Percentiles rank a stretch among this genome's conserved stretches.
These are phyloP conservation scores for Chrysosporium keratinophilum DNA, from an alignment of 2,329 filamentous ascomycete genomes.

Conservation along the genomic window DNA sequence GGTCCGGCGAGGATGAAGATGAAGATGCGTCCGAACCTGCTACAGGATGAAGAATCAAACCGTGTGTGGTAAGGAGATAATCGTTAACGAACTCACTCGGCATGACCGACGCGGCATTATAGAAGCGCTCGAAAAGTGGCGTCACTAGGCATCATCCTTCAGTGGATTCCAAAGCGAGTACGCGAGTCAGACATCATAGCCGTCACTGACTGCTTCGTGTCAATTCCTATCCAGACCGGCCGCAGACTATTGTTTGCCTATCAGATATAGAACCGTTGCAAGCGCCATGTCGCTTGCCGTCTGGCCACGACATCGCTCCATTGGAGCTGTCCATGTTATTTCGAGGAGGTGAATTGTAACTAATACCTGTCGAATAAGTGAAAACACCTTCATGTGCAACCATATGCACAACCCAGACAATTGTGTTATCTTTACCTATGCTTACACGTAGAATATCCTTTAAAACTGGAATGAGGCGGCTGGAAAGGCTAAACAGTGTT, in stretches of 20 bases:
- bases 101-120: neutral
- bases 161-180: neutral
- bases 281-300: neutral
- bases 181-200: neutral
- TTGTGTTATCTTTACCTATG: too few species aligned
- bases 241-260: neutral
- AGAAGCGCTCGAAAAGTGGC: neutral
- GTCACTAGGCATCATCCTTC: neutral
- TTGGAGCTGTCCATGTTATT: neutral
- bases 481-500: too few species aligned
- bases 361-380: too few species aligned
- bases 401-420: too few species aligned
- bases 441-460: too few species aligned
- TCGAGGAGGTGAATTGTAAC: neutral
- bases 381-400: too few species aligned
- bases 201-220: neutral
- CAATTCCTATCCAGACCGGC: neutral
- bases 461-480: too few species aligned
- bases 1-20: conserved; percentile 21
- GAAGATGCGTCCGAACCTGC: conserved; percentile 1
- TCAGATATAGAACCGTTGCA: neutral
- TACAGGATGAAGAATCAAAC: neutral
- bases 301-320: neutral
- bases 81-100: neutral
- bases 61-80: neutral